phyloP scores from a whole-genome alignment of 495 filamentous ascomycete genomes.

The Penicillium steckii region DNA sequence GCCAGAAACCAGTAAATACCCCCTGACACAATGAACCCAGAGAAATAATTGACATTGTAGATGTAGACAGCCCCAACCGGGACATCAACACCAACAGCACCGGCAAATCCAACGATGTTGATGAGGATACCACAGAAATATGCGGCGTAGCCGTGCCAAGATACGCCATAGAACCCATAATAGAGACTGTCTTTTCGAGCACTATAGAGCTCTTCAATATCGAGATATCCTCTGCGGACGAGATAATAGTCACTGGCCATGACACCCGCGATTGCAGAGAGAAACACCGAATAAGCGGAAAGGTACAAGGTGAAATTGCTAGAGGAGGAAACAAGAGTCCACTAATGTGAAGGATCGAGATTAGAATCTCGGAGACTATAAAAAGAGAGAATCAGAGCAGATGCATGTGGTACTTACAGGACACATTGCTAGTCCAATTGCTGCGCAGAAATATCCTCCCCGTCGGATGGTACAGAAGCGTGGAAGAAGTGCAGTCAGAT shows the following conservation, averaged over 20 bases:
- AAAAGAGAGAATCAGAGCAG: not conserved
- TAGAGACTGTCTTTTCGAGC: constrained; percentile 63
- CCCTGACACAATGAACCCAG: constrained; percentile 69
- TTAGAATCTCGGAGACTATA: not conserved
- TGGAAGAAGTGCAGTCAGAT: constrained; percentile 83
- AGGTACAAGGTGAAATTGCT: constrained; percentile 90
- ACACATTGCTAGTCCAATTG: constrained; percentile 79
- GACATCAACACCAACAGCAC: constrained; percentile 69
- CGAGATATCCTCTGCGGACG: constrained; percentile 76
- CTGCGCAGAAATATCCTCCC: constrained; percentile 82
- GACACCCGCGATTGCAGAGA: constrained; percentile 87
- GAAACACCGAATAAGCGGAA: constrained; percentile 86
- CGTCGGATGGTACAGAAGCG: constrained; percentile 83
- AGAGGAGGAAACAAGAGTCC: constrained; percentile 67
- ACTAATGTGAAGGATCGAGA: constrained; percentile 31
- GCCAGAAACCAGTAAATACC: constrained; percentile 66
- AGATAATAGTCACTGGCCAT: constrained; percentile 86
- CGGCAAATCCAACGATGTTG: constrained; percentile 89
- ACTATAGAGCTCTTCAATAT: constrained; percentile 74
- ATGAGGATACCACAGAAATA: constrained; percentile 82
- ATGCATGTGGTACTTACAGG: constrained; percentile 42
- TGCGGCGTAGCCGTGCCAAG: constrained; percentile 77
- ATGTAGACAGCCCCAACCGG: constrained; percentile 75
- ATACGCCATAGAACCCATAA: constrained; percentile 66
- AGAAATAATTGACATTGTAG: constrained; percentile 86